A percentile compares a stretch with the other conserved stretches of the same genome.
Conservation (phyloP, 805 yeast genomes). For the Tetrapisispora taiwanensis region DNA sequence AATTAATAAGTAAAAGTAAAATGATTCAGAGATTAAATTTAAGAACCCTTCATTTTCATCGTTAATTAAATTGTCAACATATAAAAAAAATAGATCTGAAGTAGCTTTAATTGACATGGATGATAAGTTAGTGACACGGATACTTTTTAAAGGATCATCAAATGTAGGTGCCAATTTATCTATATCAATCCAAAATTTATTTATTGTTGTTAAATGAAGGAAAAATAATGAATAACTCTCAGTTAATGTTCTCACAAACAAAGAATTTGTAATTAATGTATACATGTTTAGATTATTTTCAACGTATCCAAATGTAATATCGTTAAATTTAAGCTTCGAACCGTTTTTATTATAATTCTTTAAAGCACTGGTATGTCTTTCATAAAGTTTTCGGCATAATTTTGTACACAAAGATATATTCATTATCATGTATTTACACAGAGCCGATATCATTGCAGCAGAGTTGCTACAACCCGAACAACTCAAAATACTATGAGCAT, state of each 20-base stretch:
- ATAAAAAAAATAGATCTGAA: slow-evolving; percentile 9
- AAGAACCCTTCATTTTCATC: slow-evolving; percentile 6
- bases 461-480: slow-evolving; percentile 6
- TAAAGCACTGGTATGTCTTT: neutral
- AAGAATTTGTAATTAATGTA: slow-evolving; percentile 12
- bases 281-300: slow-evolving; percentile 10
- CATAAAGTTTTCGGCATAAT: slow-evolving; percentile 5
- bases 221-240: slow-evolving; percentile 18
- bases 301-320: neutral
- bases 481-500: slow-evolving; percentile 14
- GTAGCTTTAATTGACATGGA: slow-evolving; percentile 9
- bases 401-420: slow-evolving; percentile 14
- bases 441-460: slow-evolving; percentile 9
- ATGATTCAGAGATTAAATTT: slow-evolving; percentile 10
- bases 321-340: too few species aligned
- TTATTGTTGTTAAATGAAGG: slow-evolving; percentile 13
- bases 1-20: slow-evolving; percentile 11
- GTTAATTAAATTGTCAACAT: slow-evolving; percentile 14
- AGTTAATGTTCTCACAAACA: slow-evolving; percentile 16
- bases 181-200: slow-evolving; percentile 7
- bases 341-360: neutral
- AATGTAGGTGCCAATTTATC: neutral
- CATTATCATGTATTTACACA: slow-evolving; percentile 13
- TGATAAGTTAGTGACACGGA: neutral
- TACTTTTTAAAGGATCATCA: neutral